Evolutionary conservation across 257 asterid species (phyloP).

Genomic region (Nicotiana sylvestris): DNA sequence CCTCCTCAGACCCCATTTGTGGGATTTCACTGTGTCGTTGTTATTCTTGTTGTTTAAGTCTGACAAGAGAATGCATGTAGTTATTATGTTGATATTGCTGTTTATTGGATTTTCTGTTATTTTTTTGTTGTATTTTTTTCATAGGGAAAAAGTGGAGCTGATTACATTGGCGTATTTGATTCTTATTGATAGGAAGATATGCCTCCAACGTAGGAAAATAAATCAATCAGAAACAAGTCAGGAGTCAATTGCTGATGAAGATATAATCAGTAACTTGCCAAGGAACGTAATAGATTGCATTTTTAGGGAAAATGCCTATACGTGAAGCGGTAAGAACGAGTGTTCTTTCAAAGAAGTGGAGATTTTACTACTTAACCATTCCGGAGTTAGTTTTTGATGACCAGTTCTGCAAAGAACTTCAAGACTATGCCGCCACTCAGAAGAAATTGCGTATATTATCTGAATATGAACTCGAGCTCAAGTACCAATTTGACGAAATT

Average conservation of each 20-base stretch:
- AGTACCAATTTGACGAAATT: background rate
- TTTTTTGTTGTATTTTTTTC: too few relatives aligned
- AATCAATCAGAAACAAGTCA: background rate
- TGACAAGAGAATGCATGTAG: too few relatives aligned
- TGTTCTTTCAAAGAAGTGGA: background rate
- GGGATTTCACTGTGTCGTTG: too few relatives aligned
- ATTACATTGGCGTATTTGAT: too few relatives aligned
- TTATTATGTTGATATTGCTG: too few relatives aligned
- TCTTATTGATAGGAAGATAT: background rate
- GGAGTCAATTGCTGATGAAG: background rate
- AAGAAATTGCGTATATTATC: background rate
- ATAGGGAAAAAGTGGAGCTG: too few relatives aligned
- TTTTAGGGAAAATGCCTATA: background rate
- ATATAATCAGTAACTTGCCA: background rate
- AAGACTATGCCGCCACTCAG: background rate
- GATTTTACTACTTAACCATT: background rate
- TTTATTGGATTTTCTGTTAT: too few relatives aligned
- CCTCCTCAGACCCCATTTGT: too few relatives aligned
- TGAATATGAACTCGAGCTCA: background rate
- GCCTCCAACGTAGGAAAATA: background rate
- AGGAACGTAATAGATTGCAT: background rate
- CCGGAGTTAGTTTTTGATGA: background rate
- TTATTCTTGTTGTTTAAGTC: too few relatives aligned
- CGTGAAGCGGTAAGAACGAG: background rate
- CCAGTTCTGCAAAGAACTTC: background rate